Base-by-base conservation (phyloP, 2,329 filamentous ascomycete genomes). In the Tolypocladium amazonense region DNA sequence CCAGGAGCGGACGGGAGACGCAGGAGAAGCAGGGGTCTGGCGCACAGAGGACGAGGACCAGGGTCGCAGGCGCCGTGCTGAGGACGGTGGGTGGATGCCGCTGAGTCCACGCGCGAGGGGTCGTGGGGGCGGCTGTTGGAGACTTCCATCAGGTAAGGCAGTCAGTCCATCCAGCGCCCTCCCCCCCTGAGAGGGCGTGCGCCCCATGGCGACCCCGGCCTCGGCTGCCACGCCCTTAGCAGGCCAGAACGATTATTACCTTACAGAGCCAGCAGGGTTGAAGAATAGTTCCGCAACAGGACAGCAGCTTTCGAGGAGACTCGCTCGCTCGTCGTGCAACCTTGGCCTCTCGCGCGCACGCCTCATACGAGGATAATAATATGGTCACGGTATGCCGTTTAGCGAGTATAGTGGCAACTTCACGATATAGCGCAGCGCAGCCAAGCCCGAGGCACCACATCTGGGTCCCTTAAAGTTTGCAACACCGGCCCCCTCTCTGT, bases 1-100 rank as follows among this genome's bases (percentile, higher is more conserved):
- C 35, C 38, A 56, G 38, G 56, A 33, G 56, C 25, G 25, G 56
- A 43, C 56, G 56, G 56, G 25, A 56, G 56, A 56, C 56, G 56
- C 56, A 56, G 56, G 56, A 56, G 56, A 56, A 27, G 27, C 56
- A 53, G 50, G 50, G 50, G 50, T 53, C 50, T 23, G 50, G 56
- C 56, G 56, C 56, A 56, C 38, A 45, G 39, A 45, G 33, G 37
- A 39, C 39, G 39, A 8, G 30, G 50, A 15, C 50, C 50, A n/a
- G 50, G 50, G 50, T 53, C 11, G 14, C 35, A 37, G 39, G 20
- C 20, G 15, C 39, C 15, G 39, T 41, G 39, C 15, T 41, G 39
- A n/a, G 39, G 39, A 41, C 20, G 5, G 5, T 37, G 35, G 30
- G 30, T 33, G 30, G 30, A 33, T 33, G 30, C 30, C 30, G 8